A percentile compares a stretch with the other conserved stretches of the same genome.
These are phyloP conservation scores for Fusarium nematophilum DNA, from an alignment of 2,329 filamentous ascomycete genomes.

Conservation along the genomic window DNA sequence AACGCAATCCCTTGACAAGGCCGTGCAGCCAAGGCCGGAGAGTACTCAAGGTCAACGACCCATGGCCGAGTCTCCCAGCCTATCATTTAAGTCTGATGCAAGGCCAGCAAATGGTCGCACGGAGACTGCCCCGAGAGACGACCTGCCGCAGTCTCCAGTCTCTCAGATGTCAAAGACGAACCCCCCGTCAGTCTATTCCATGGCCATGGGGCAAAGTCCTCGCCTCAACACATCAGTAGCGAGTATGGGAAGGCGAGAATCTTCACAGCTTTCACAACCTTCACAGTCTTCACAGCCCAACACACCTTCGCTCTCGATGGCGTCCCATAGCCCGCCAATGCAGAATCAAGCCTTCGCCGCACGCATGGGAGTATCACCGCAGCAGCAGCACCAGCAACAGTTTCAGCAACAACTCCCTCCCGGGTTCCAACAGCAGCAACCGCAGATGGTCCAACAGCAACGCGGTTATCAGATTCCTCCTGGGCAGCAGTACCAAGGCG, in stretches of 20 bases:
- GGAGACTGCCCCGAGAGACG: conserved; percentile 21
- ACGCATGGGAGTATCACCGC: conserved; percentile 24
- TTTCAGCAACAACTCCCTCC: conserved; percentile 21
- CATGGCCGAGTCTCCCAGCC: conserved; percentile 27
- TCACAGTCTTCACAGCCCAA: conserved; percentile 7
- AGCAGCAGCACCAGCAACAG: conserved; percentile 31
- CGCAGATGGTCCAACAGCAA: conserved; percentile 9
- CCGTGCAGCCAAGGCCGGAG: conserved; percentile 19
- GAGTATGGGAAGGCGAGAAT: conserved; percentile 22
- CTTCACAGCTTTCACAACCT: conserved; percentile 19
- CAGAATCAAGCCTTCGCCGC: conserved; percentile 26
- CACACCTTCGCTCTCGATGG: conserved; percentile 25
- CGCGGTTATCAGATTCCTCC: conserved; percentile 22
- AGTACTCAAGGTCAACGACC: conserved; percentile 22
- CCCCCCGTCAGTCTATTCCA: conserved; percentile 40
- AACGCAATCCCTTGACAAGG: conserved; percentile 38
- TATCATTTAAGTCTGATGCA: conserved; percentile 25
- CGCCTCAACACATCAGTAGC: conserved; percentile 27
- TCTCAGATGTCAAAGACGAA: conserved; percentile 39
- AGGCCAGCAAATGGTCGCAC: conserved; percentile 12
- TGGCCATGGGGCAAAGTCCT: conserved; percentile 40
- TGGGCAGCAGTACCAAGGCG: conserved; percentile 25
- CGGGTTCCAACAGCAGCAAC: conserved; percentile 25
- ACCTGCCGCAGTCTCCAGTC: conserved; percentile 39
- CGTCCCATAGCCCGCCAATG: conserved; percentile 26